These are phyloP conservation scores for Diaporthe humulicola DNA, from an alignment of 2,329 filamentous ascomycete genomes.

Conservation along the genomic window DNA sequence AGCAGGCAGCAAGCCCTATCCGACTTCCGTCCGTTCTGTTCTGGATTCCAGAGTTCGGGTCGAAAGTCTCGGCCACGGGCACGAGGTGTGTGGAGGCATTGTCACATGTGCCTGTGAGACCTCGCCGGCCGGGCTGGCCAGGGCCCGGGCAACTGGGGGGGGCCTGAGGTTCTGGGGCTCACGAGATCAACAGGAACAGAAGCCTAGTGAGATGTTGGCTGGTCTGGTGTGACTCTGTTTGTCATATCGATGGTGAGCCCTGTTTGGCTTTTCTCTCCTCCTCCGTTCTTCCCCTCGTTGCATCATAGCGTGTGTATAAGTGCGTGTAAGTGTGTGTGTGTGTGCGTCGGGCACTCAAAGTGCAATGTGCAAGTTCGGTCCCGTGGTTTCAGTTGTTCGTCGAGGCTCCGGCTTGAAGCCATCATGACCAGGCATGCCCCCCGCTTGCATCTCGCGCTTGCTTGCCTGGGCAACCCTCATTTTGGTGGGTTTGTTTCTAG, in stretches of 20 bases:
- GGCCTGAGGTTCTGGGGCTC: neutral
- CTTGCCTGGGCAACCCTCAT: neutral
- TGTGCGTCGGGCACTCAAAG: neutral
- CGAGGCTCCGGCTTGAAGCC: slow-evolving; percentile 21
- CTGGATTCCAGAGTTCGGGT: neutral
- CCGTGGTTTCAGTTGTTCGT: neutral
- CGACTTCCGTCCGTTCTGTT: neutral
- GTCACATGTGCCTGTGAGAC: slow-evolving; percentile 26
- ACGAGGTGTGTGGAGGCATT: neutral
- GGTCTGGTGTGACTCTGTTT: slow-evolving; percentile 5
- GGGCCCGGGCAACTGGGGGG: neutral
- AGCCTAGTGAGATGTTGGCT: neutral
- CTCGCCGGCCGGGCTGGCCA: neutral
- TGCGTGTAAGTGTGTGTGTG: neutral
- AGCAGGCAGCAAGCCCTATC: neutral
- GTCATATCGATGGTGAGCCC: slow-evolving; percentile 15
- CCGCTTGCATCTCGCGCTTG: neutral
- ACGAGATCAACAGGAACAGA: slow-evolving; percentile 17
- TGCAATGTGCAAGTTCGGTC: neutral
- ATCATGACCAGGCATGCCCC: slow-evolving; percentile 17
- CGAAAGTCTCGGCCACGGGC: slow-evolving; percentile 5
- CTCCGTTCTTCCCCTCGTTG: neutral
- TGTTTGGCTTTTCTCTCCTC: neutral
- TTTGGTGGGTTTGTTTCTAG: slow-evolving; percentile 8
- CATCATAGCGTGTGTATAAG: neutral